Base-by-base conservation (phyloP, 495 filamentous ascomycete genomes). In the Terfezia claveryi region DNA sequence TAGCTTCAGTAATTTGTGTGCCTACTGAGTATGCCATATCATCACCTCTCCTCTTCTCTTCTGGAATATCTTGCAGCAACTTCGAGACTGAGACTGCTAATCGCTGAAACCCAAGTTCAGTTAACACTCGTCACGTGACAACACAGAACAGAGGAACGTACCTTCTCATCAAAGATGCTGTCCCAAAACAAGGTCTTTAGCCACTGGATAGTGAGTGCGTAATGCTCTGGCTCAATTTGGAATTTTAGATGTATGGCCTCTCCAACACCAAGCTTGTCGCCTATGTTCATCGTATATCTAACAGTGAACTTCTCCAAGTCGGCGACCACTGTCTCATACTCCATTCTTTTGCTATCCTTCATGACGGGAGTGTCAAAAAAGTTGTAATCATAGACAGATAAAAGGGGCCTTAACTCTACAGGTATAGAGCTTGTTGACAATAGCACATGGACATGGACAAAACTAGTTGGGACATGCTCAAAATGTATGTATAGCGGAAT, bases 401-500 rank as follows among this genome's bases (percentile, higher is more conserved):
- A 68, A 10, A 99, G 71, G 10, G 91, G 92, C 65, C 85, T 83
- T 52, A 82, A 73, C 55, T 83, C 73, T 5, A 80, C 71, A 0
- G 86, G 82, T 0, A 94, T 71, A 20, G 77, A 70, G 14, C 78
- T 77, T 2, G 86, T 89, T 50, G 84, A 84, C 38, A 95, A 66
- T 44, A 93, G 73, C 16, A 94, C 66, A 9, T 75, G 79, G 11
- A 96, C 68, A 56, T 85, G 79, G 49, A 94, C 86, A 64, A 99
- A 99, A 61, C 83, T 89, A 49, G 83, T 88, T 37, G 79, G 77
- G 37, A 94, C 82, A 61, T 93, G 78, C 70, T 99, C 91, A 61
- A 91, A 99, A 68, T 99, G 92, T n/a, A 99, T 74, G 68, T 94
- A 99, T 2, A 94, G 72, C 1, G 88, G 85, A 38, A 77, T 59